Base-by-base conservation (phyloP, 805 yeast genomes). In the Wickerhamomyces ciferrii region DNA sequence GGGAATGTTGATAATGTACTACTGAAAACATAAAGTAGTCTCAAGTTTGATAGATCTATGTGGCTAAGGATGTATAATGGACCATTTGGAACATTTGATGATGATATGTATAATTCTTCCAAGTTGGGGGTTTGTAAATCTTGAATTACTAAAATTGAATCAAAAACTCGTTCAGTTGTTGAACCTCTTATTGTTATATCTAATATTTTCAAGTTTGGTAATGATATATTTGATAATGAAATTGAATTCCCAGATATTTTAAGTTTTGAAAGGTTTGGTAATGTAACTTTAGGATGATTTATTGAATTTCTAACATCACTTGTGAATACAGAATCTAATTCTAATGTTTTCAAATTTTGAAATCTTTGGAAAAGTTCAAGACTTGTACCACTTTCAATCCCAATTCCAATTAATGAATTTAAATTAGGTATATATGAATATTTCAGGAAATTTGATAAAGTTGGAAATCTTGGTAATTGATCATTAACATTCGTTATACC, bases 161-260 rank as follows among this genome's bases (percentile, higher is more conserved):
- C 19, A 17, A 55, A 49, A 4, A 41, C 46, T 24, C 61, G 39
- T 20, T 51, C 54, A n/a, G n/a, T n/a, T 32, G 35, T 43, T 4
- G 59, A 51, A 0, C 58, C 59, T 51, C 51, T 52, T 2, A 58
- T n/a, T 9, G 48, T 48, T 2, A 58, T 31, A 1, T 43, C 20
- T 3, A 58, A 24, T 2, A 9, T 11, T 13, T 18, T 14, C 2
- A 37, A 17, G 4, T 19, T 20, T 9, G 39, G 25, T 8, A 37
- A 21, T 8, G 15, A 20, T 2, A 47, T 20, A 21, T 46, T 32
- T 2, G 42, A 37, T 17, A 58, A 41, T 0, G 51, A 47, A 3
- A 57, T 32, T 6, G 60, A 50, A 39, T 57, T 58, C 5, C 62
- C 62, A 5, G 48, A 47, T 3, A 58, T 51, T 11, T 43, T 42